phyloP scores from a whole-genome alignment of 2,329 filamentous ascomycete species.

The Claviceps arundinis region DNA sequence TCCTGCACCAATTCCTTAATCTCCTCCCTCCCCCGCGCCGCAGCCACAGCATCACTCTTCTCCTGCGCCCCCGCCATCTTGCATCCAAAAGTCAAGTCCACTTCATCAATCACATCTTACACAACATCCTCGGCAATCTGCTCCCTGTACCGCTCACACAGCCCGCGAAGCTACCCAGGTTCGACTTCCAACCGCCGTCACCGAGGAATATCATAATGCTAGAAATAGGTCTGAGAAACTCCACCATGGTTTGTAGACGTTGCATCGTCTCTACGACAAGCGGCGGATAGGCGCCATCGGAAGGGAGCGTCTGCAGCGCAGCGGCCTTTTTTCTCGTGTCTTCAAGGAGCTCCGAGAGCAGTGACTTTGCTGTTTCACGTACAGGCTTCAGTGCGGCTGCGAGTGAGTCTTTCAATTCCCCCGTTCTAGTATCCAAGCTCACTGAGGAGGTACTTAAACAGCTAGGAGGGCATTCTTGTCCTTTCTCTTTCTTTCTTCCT shows the following conservation, averaged over 20 bases:
- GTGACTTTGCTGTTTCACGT: conserved; percentile 80
- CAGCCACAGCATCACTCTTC: no score
- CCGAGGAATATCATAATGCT: conserved; percentile 87
- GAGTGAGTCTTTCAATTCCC: conserved; percentile 71
- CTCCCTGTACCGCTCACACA: no score
- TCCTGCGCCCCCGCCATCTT: no score
- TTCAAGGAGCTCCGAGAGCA: conserved; percentile 69
- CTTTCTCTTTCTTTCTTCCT: no score
- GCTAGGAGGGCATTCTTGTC: no score
- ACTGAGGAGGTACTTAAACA: no score
- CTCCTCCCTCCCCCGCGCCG: no score
- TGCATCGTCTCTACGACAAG: conserved; percentile 76
- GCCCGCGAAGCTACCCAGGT: no score
- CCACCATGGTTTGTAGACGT: conserved; percentile 72
- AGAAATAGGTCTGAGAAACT: conserved; percentile 72
- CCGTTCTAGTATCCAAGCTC: conserved; percentile 67
- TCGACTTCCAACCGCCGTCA: conserved; percentile 74
- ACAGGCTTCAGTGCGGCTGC: conserved; percentile 80
- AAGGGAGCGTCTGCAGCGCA: conserved; percentile 53
- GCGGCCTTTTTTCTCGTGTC: conserved; percentile 63
- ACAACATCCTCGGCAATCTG: no score
- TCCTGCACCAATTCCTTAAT: no score
- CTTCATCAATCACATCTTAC: no score
- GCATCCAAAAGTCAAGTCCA: no score
- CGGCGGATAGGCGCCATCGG: conserved; percentile 65